Base-by-base conservation (phyloP, 169 alveolate genomes). In the Plasmodium knowlesi region DNA sequence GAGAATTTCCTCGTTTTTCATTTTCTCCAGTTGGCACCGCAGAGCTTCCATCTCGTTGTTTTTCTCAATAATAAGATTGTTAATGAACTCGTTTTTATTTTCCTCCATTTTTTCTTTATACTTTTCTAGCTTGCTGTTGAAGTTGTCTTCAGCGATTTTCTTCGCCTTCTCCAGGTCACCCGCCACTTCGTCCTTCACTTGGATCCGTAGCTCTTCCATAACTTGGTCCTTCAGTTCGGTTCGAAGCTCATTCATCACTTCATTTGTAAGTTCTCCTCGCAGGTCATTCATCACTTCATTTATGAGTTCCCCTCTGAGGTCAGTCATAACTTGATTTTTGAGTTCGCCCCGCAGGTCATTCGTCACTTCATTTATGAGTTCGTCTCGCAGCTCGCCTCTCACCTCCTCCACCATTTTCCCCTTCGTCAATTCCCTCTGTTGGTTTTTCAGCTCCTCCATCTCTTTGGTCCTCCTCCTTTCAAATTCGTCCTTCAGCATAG, bases 91-190 rank as follows among this genome's bases (percentile, higher is more conserved):
- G 71, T 91, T 91, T 73, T 91, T 91, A 70, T 70, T 82, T 71
- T 91, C 83, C 74, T 91, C 95, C 25, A 81, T 46, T 53, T 82
- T 70, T 46, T 91, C 95, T 91, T 91, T 91, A 72, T 82, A 91
- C 76, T 91, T 81, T 82, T 91, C 95, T 12, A 91, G 74, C 43
- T 71, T 91, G 5, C 53, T 32, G 67, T 91, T 70, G 74, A 53
- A 91, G 74, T 82, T 67, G 37, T 28, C 37, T 67, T 91, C 86
- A 3, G 92, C 92, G n/a, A 28, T 2, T 70, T 34, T 34, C 82
- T 89, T 89, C n/a, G 50, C 73, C 25, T 82, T 50, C 71, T 37
- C 82, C 32, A 91, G 12, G 72, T 91, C 92, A 39, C 73, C 91
- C 34, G 43, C 72, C 50, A 14, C 54, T 19, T 25, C 41, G 34